Evolutionary conservation across 208 protist genomes (phyloP), one percentile per base, ranked within the genome.

Genomic region (Leishmania major): DNA sequence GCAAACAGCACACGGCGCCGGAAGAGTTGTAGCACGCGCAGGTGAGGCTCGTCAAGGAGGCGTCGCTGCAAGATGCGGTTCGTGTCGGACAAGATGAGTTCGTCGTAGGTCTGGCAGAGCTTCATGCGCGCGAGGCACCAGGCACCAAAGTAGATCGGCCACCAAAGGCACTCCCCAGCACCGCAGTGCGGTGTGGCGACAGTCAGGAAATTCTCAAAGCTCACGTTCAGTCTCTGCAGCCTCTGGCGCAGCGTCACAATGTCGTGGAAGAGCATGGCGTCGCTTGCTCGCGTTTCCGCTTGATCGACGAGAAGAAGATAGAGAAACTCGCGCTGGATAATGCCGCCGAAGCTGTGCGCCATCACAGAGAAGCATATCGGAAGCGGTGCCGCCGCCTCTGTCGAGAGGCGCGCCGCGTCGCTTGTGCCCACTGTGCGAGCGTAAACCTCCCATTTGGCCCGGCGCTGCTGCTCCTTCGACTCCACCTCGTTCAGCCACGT

Each of bases 331-430:
- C 92, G 90, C 66, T 92, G 77, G 70, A 95, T 86, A 51, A 95
- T 88, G 28, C 92, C 92, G 28, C 92, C 92, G 64, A 95, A 93
- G 51, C 88, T 92, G 90, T 95, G 92, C 4, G 88, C 92, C 35
- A 93, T 86, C 76, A 84, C 87, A 25, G 92, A 95, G 75, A 95
- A 87, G 64, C 79, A 95, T 7, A 88, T 62, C 15, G 88, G 88
- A 13, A 82, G 51, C 28, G 81, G 81, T 47, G 49, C 47, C 8
- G 76, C 43, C 1, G 69, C 79, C 76, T 82, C 77, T 3, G 35
- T 64, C 15, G 53, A 45, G 43, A 79, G 77, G 25, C 72, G 47
- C 25, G 82, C 73, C 22, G 82, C 77, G 31, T 78, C 82, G 37
- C 37, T 45, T 3, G 82, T 79, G 51, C 53, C 57, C n/a, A n/a